phyloP scores from a whole-genome alignment of 164 flowering plant genomes.

The Aristolochia fimbriata region DNA sequence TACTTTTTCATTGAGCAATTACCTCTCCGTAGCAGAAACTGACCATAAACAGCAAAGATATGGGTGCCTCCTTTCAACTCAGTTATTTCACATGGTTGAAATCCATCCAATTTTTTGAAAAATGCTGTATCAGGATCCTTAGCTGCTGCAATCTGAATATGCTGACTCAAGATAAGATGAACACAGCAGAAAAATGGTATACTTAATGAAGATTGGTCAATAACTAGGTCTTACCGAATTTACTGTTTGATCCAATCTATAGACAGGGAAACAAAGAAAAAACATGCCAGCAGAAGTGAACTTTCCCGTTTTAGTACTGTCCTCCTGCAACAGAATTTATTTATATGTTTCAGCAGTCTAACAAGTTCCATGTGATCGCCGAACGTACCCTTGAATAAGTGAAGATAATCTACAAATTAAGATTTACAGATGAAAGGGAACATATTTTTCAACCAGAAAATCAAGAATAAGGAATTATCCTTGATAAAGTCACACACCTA shows the following conservation, averaged over 20 bases:
- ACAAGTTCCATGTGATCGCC: background rate
- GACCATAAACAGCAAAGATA: slow-evolving; percentile 96
- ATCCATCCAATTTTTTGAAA: slow-evolving; percentile 86
- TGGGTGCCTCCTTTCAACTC: slow-evolving; percentile 91
- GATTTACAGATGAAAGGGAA: too few species aligned
- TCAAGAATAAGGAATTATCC: too few species aligned
- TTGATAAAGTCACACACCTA: too few species aligned
- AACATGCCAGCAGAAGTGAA: slow-evolving; percentile 94
- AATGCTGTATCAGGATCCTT: slow-evolving; percentile 91
- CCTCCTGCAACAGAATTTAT: slow-evolving; percentile 47
- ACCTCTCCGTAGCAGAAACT: slow-evolving; percentile 9
- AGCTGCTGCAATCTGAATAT: slow-evolving; percentile 54
- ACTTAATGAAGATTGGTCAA: background rate
- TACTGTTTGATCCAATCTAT: slow-evolving; percentile 65
- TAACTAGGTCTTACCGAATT: slow-evolving; percentile 35
- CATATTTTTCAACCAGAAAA: too few species aligned
- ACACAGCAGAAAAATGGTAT: background rate
- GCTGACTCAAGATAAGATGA: slow-evolving; percentile 1
- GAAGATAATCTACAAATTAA: too few species aligned
- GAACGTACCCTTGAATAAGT: too few species aligned
- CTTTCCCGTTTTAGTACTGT: slow-evolving; percentile 77
- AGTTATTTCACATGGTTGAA: slow-evolving; percentile 90
- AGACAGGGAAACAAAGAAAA: slow-evolving; percentile 90
- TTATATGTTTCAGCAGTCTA: background rate
- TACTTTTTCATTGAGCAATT: slow-evolving; percentile 1